Conservation (phyloP, 345 rosid genomes). For the Bretschneidera sinensis region DNA sequence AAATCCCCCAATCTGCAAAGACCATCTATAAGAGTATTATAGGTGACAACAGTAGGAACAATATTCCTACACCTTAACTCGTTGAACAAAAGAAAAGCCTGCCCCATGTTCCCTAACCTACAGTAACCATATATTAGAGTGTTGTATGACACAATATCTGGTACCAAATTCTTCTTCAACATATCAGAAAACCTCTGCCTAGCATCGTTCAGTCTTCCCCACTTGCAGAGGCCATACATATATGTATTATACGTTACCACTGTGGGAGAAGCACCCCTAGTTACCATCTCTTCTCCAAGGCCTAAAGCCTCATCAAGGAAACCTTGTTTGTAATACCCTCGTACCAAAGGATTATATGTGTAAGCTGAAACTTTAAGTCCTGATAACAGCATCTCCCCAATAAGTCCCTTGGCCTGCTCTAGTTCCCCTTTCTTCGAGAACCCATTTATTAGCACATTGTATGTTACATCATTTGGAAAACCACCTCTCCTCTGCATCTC, state of each 20-base stretch:
- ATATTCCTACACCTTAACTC: conserved; percentile 41
- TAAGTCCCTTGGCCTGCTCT: conserved; percentile 46
- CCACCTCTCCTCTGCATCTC: conserved; percentile 44
- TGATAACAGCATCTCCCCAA: conserved; percentile 38
- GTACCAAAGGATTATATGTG: conserved; percentile 56
- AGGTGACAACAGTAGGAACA: conserved; percentile 46
- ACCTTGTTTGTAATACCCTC: conserved; percentile 50
- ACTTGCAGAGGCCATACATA: conserved; percentile 44
- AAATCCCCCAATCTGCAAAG: conserved; percentile 56
- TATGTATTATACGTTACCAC: conserved; percentile 42
- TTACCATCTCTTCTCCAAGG: conserved; percentile 48
- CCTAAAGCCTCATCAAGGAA: conserved; percentile 45
- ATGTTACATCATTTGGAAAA: conserved; percentile 44
- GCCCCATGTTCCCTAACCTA: conserved; percentile 42
- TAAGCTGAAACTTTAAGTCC: conserved; percentile 47
- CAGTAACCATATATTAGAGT: conserved; percentile 58
- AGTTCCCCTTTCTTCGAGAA: conserved; percentile 48
- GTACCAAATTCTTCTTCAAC: conserved; percentile 36
- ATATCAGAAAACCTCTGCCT: conserved; percentile 36
- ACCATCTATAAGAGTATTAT: conserved; percentile 63
- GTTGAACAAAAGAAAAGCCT: conserved; percentile 60
- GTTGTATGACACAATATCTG: conserved; percentile 67
- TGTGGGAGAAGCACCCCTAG: conserved; percentile 37
- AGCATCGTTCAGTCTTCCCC: conserved; percentile 48
- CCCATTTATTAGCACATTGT: conserved; percentile 54